Percentiles rank a stretch among this genome's conserved stretches.
These are phyloP conservation scores for Parascedosporium putredinis DNA, from an alignment of 2,329 filamentous ascomycete genomes.

Conservation along the genomic window DNA sequence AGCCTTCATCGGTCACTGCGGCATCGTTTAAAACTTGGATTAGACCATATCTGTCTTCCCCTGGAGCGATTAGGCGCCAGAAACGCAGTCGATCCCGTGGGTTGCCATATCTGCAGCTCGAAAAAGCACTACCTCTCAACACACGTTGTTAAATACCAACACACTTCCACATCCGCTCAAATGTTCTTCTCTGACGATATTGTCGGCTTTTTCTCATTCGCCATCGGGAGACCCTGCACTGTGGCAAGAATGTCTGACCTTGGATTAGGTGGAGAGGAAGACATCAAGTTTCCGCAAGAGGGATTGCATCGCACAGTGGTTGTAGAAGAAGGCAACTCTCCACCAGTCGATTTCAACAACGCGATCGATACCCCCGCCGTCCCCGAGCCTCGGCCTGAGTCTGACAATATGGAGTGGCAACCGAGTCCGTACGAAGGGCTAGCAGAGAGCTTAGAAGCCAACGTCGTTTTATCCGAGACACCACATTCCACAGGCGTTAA, in stretches of 20 bases:
- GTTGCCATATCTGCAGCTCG: background rate
- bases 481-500: too few species aligned
- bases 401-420: too few species aligned
- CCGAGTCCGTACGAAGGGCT: too few species aligned
- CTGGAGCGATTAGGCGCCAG: background rate
- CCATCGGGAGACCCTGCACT: background rate
- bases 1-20: background rate
- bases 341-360: too few species aligned
- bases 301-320: background rate
- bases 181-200: slow-evolving; percentile 1
- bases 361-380: too few species aligned
- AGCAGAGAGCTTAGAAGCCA: too few species aligned
- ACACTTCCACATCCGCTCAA: background rate
- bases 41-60: background rate
- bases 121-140: background rate
- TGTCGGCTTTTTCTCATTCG: slow-evolving; percentile 1
- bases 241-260: background rate
- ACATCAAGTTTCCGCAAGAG: background rate
- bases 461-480: too few species aligned
- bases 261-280: background rate
- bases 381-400: too few species aligned
- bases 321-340: too few species aligned
- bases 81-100: background rate
- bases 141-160: background rate
- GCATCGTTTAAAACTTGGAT: background rate